These are phyloP conservation scores for Chytriomyces hyalinus DNA, from an alignment of 192 early-diverging fungal genomes.

Conservation along the genomic window DNA sequence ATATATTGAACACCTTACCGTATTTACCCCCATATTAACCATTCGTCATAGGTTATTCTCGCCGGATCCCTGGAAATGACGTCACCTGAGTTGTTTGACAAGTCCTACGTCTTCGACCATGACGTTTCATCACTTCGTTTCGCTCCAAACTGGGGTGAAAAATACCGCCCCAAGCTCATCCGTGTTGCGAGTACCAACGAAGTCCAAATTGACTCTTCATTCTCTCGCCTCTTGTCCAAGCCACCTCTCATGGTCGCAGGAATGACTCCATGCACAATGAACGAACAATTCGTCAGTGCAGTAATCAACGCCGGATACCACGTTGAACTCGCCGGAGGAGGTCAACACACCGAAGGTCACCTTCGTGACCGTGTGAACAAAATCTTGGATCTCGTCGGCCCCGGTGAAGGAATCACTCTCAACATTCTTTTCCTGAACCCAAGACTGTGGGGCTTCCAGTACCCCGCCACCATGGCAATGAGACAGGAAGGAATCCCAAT, in stretches of 20 bases:
- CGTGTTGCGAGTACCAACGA: slow-evolving; percentile 66
- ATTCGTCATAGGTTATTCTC: slow-evolving; percentile 57
- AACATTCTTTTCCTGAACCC: slow-evolving; percentile 93
- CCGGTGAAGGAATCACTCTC: slow-evolving; percentile 87
- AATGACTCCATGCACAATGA: slow-evolving; percentile 90
- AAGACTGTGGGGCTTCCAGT: slow-evolving; percentile 91
- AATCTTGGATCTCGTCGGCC: slow-evolving; percentile 71
- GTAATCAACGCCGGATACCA: slow-evolving; percentile 90
- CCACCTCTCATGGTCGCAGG: slow-evolving; percentile 95
- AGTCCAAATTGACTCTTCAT: slow-evolving; percentile 84
- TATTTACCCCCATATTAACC: slow-evolving; percentile 26
- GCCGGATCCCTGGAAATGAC: slow-evolving; percentile 69
- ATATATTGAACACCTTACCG: background rate
- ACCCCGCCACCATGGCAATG: slow-evolving; percentile 78
- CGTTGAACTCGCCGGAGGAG: slow-evolving; percentile 88
- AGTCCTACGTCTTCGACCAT: slow-evolving; percentile 78
- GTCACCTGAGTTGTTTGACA: slow-evolving; percentile 71
- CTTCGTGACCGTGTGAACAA: slow-evolving; percentile 73
- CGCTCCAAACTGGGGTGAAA: slow-evolving; percentile 82
- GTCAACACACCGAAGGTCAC: slow-evolving; percentile 77
- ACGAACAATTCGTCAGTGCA: slow-evolving; percentile 78
- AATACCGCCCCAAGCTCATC: slow-evolving; percentile 85
- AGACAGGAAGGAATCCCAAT: slow-evolving; percentile 84
- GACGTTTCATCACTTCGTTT: slow-evolving; percentile 74
- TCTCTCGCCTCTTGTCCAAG: slow-evolving; percentile 83